Evolutionary conservation across 176 grass and related monocot species (phyloP), one percentile per base, ranked within the genome.

Genomic region (Pontederia paniculata): DNA sequence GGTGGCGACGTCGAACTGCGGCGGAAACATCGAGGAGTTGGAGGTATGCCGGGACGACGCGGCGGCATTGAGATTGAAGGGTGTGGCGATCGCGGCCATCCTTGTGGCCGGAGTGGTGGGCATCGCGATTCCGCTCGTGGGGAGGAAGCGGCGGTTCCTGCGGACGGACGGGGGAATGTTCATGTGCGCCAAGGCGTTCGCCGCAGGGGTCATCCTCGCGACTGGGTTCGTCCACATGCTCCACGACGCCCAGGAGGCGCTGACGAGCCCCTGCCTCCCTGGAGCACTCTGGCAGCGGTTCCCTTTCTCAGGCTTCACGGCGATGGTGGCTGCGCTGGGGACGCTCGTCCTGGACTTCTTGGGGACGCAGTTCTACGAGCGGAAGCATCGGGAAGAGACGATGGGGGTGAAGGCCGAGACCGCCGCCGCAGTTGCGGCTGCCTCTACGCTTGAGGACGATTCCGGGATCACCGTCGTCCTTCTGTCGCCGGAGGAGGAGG

Each of bases 201-300:
- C 83, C 0, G 88, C 88, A 0, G 88, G 88, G 0, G 83, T 88
- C 9, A 84, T 94, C 65, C 78, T 94, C 7, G 83, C 88, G 52
- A 84, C 88, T 10, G 88, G 88, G 5, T 88, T 94, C 52, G 88
- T 88, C 1, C 88, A 94, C 80, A 81, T 84, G 83, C 69, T 94
- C 8, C 79, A 82, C 60, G 83, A 87, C 47, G 80, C 83, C 42
- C 23, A 76, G 42, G 21, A 44, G 37, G 59, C 88, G 52, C 69
- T 94, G 43, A 72, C 83, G 48, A 79, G 10, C 61, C 55, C 70
- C 9, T 82, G 78, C 76, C 83, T 83, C 55, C 79, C 79, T 3
- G 53, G 59, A 1, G 0, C 1, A 37, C 78, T 76, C 0, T 88
- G 80, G 83, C 52, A 55, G 0, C 23, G 10, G 12, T 94, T 94